Conservation (phyloP, 768 basidiomycete species). For the Gloeostereum incarnatum region DNA sequence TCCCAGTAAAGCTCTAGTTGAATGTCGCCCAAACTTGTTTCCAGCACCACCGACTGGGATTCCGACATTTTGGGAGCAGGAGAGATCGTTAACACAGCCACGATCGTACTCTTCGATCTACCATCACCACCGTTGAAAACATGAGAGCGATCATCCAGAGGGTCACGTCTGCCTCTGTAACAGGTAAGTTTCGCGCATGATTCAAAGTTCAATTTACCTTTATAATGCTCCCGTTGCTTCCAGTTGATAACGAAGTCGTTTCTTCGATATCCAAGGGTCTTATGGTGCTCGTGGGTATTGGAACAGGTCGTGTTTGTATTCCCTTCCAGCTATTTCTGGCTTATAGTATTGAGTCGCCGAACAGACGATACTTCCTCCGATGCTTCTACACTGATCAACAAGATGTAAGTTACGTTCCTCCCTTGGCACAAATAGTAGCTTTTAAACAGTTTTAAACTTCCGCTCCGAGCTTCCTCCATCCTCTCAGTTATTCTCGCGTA, state of each 20-base stretch:
- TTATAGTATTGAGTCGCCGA: constrained; percentile 13
- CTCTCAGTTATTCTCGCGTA: constrained; percentile 3
- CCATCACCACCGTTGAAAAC: background rate
- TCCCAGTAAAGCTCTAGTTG: constrained; percentile 90
- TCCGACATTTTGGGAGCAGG: constrained; percentile 20
- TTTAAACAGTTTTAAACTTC: background rate
- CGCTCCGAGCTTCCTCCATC: constrained; percentile 8
- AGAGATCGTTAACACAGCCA: background rate
- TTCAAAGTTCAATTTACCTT: background rate
- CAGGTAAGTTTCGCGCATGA: constrained; percentile 34
- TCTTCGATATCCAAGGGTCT: constrained; percentile 79
- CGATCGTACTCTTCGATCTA: background rate
- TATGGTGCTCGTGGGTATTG: constrained; percentile 88
- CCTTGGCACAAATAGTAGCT: background rate
- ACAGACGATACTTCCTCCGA: constrained; percentile 79
- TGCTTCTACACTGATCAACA: constrained; percentile 63
- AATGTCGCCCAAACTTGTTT: constrained; percentile 81
- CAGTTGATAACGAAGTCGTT: constrained; percentile 75
- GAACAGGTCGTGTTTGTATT: constrained; percentile 40
- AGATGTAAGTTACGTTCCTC: constrained; percentile 52
- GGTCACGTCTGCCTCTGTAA: constrained; percentile 77
- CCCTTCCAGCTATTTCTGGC: constrained; percentile 2
- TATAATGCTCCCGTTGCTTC: background rate
- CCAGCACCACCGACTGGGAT: constrained; percentile 66
- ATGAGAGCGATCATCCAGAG: constrained; percentile 89